phyloP scores from a whole-genome alignment of 129 eudicot species.

The Artemisia annua region DNA sequence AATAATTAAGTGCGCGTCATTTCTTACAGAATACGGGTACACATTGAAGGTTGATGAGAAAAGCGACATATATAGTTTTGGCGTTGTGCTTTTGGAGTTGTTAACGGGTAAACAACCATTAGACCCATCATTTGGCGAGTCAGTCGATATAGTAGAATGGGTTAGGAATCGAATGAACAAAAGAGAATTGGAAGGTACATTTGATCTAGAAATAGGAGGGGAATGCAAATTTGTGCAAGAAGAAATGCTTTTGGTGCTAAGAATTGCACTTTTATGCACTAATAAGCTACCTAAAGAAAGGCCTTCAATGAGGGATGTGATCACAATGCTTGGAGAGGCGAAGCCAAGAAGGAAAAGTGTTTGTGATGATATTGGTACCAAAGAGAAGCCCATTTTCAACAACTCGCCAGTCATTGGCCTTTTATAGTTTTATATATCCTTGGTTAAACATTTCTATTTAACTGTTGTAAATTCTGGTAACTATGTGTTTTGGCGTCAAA shows the following conservation, averaged over 20 bases:
- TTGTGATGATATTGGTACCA: constrained; percentile 44
- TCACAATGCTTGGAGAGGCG: constrained; percentile 76
- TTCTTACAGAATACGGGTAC: constrained; percentile 60
- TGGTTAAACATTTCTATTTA: not conserved
- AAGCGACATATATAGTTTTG: constrained; percentile 68
- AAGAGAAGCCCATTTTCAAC: constrained; percentile 66
- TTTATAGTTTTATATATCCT: constrained; percentile 19
- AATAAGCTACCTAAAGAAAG: constrained; percentile 67
- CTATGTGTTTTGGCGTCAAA: not conserved
- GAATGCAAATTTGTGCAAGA: constrained; percentile 66
- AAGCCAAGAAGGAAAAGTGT: constrained; percentile 75
- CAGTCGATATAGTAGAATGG: constrained; percentile 64
- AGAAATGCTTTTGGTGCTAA: constrained; percentile 67
- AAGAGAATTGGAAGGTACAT: constrained; percentile 36
- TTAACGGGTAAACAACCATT: constrained; percentile 56
- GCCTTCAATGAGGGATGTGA: constrained; percentile 70
- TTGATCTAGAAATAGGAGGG: constrained; percentile 53
- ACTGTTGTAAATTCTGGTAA: not conserved
- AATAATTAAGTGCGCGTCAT: not conserved
- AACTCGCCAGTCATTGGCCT: constrained; percentile 73
- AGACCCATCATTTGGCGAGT: constrained; percentile 55
- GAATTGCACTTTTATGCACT: constrained; percentile 68
- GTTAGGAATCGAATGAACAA: constrained; percentile 43
- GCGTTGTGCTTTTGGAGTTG: constrained; percentile 66
- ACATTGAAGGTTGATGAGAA: constrained; percentile 69